These are phyloP conservation scores for Plasmodium adleri DNA, from an alignment of 169 alveolate species.

Conservation along the genomic window DNA sequence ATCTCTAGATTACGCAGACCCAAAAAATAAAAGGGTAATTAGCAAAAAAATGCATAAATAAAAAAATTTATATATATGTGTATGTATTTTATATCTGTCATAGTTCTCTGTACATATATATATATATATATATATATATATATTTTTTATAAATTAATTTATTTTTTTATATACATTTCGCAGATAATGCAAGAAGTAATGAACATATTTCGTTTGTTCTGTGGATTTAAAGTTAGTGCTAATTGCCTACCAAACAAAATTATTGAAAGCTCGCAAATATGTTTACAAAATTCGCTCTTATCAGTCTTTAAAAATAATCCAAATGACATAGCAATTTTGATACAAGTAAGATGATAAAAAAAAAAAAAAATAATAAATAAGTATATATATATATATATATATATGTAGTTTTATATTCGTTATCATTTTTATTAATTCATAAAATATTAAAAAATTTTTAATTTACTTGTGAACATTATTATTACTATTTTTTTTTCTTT, in stretches of 20 bases:
- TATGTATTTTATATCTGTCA: not conserved
- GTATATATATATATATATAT: not conserved
- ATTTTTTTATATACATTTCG: not conserved
- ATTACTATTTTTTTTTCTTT: conserved; percentile 3
- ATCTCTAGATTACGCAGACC: conserved; percentile 71
- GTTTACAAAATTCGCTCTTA: conserved; percentile 65
- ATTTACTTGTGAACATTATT: not conserved
- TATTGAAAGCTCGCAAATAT: conserved; percentile 49
- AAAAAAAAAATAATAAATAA: not conserved
- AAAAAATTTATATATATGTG: not conserved
- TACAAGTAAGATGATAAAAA: conserved; percentile 28
- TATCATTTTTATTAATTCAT: not conserved
- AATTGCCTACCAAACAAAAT: conserved; percentile 51
- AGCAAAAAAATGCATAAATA: not conserved
- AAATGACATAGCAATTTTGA: conserved; percentile 56
- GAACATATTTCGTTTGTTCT: conserved; percentile 46
- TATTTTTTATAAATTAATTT: not conserved
- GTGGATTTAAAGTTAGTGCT: conserved; percentile 73
- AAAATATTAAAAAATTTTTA: not conserved
- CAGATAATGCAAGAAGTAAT: conserved; percentile 67
- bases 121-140: not conserved
- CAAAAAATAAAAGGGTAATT: conserved; percentile 59
- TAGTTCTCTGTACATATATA: not conserved
- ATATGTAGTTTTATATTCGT: not conserved
- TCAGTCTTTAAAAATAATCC: conserved; percentile 61